Percentiles rank a stretch among this genome's conserved stretches.
phyloP scores from a whole-genome alignment of 352 stramenopile genomes.

The Phytophthora sp. region DNA sequence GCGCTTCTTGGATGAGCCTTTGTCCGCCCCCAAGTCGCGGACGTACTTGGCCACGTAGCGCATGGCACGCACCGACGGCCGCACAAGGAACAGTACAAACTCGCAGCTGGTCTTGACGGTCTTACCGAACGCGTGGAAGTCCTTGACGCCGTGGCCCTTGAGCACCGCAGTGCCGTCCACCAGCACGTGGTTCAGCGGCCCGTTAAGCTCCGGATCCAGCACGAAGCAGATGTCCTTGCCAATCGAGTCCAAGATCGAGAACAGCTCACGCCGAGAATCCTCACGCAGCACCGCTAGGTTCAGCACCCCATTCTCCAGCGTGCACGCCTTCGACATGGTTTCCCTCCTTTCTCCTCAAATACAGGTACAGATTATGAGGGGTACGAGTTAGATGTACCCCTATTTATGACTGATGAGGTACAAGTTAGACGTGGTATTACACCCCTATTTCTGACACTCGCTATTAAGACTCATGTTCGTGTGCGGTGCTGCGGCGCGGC shows the following conservation, averaged over 20 bases:
- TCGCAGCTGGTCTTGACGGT: conserved; percentile 85
- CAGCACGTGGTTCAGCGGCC: conserved; percentile 86
- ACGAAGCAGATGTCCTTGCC: conserved; percentile 91
- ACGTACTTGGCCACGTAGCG: conserved; percentile 85
- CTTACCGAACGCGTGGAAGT: conserved; percentile 86
- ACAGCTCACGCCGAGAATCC: conserved; percentile 84
- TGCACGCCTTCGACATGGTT: conserved; percentile 81
- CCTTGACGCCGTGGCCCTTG: conserved; percentile 86
- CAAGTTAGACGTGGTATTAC: no score
- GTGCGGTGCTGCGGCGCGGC: neutral
- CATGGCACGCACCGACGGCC: conserved; percentile 75
- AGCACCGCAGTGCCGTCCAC: conserved; percentile 86
- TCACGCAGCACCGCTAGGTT: conserved; percentile 88
- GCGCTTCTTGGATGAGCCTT: conserved; percentile 61
- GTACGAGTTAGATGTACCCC: no score
- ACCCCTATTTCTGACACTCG: no score
- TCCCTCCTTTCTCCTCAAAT: neutral
- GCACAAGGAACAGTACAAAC: conserved; percentile 90
- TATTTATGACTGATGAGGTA: no score
- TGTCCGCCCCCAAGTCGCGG: conserved; percentile 56
- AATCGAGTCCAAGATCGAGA: conserved; percentile 83
- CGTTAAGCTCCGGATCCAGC: conserved; percentile 82
- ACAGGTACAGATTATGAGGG: no score
- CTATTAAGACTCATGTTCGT: neutral
- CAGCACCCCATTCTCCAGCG: conserved; percentile 84